phyloP scores from a whole-genome alignment of 805 yeast genomes.

The Saccharomycopsis fibuligera region DNA sequence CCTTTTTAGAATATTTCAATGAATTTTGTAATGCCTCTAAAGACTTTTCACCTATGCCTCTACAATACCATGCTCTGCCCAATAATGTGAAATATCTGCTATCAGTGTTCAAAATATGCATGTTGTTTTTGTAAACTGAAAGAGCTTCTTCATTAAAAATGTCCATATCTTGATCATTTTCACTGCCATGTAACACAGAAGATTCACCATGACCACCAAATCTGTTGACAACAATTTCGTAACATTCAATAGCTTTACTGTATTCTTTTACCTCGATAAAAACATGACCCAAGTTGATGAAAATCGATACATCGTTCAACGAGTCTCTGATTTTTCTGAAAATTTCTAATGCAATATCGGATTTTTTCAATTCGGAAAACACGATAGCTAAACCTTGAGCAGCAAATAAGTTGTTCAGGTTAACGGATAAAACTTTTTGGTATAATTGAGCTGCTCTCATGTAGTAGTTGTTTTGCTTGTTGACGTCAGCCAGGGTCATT shows the following conservation, averaged over 20 bases:
- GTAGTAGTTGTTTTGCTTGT: slow-evolving; percentile 66
- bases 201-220: slow-evolving; percentile 30
- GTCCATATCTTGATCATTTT: neutral
- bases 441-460: slow-evolving; percentile 87
- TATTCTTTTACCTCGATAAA: slow-evolving; percentile 75
- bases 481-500: slow-evolving; percentile 38
- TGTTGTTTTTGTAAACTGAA: slow-evolving; percentile 28
- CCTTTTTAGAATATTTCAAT: slow-evolving; percentile 53
- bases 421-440: slow-evolving; percentile 80
- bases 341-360: slow-evolving; percentile 73
- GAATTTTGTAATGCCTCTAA: slow-evolving; percentile 55
- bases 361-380: slow-evolving; percentile 76
- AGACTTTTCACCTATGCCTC: slow-evolving; percentile 66
- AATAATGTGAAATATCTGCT: slow-evolving; percentile 61
- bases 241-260: slow-evolving; percentile 81
- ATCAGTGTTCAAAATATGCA: slow-evolving; percentile 42
- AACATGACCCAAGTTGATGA: slow-evolving; percentile 84
- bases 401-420: slow-evolving; percentile 84
- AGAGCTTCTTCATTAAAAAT: slow-evolving; percentile 13
- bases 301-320: slow-evolving; percentile 74
- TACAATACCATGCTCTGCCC: slow-evolving; percentile 82
- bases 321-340: slow-evolving; percentile 88
- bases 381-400: slow-evolving; percentile 96
- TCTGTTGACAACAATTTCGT: slow-evolving; percentile 70
- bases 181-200: slow-evolving; percentile 1